phyloP scores from a whole-genome alignment of 2,329 filamentous ascomycete genomes.

The Fusarium sp. region DNA sequence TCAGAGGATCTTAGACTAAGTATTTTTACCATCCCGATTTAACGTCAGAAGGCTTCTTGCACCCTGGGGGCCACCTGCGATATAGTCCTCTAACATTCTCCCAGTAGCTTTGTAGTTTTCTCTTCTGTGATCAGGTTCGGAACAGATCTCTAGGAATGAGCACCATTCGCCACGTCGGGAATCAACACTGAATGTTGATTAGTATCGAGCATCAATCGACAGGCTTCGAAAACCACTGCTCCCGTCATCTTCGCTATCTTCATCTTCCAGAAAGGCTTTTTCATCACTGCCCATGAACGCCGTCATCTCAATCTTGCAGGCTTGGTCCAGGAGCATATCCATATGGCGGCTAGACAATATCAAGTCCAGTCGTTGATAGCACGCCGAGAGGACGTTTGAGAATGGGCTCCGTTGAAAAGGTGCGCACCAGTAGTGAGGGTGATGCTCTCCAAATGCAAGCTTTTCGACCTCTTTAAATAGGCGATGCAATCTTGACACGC shows the following conservation, averaged over 20 bases:
- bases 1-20: too few species aligned
- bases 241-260: neutral
- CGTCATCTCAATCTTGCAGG: neutral
- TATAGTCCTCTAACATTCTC: neutral
- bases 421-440: neutral
- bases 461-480: neutral
- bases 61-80: too few species aligned
- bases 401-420: neutral
- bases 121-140: neutral
- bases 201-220: neutral
- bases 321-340: neutral
- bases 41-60: too few species aligned
- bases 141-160: neutral
- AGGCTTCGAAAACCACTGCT: neutral
- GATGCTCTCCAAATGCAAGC: neutral
- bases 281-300: neutral
- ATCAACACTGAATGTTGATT: neutral
- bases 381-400: neutral
- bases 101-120: neutral
- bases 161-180: neutral
- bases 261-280: neutral
- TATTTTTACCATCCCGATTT: too few species aligned
- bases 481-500: neutral
- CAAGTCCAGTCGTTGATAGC: neutral
- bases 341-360: neutral